Percentiles rank a stretch among this genome's conserved stretches.
phyloP scores from a whole-genome alignment of 768 basidiomycete genomes.

The Tylopilus subfusipes region DNA sequence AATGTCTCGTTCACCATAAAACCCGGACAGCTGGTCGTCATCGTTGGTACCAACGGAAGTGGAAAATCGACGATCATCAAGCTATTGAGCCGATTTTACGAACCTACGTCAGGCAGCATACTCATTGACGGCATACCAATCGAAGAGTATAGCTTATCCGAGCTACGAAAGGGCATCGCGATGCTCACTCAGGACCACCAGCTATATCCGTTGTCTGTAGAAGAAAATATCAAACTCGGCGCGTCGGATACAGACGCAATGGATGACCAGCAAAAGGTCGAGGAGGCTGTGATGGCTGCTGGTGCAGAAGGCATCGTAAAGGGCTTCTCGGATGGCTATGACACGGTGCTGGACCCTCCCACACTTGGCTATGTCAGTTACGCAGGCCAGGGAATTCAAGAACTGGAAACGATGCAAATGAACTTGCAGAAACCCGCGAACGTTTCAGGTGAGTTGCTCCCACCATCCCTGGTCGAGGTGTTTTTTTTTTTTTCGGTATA shows the following conservation, averaged over 20 bases:
- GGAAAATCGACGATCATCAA: conserved; percentile 40
- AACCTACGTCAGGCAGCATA: conserved; percentile 36
- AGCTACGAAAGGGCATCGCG: conserved; percentile 38
- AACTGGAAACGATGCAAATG: conserved; percentile 14
- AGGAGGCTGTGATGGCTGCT: conserved; percentile 26
- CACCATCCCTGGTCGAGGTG: background rate
- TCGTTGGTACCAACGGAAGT: conserved; percentile 35
- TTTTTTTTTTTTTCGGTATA: background rate
- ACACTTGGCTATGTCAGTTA: conserved; percentile 29
- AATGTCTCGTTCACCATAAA: conserved; percentile 30
- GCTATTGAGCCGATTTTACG: conserved; percentile 35
- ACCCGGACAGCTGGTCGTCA: conserved; percentile 33
- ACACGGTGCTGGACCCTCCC: conserved; percentile 39
- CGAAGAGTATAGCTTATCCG: conserved; percentile 26
- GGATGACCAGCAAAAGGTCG: conserved; percentile 13
- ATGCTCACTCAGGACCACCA: conserved; percentile 41
- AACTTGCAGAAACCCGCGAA: conserved; percentile 17
- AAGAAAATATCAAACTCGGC: conserved; percentile 42
- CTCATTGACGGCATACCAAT: conserved; percentile 37
- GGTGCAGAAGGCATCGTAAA: conserved; percentile 40
- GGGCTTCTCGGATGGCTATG: conserved; percentile 35
- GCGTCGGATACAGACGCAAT: conserved; percentile 10
- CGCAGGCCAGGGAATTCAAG: conserved; percentile 9
- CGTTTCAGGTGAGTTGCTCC: conserved; percentile 23
- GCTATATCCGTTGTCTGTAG: conserved; percentile 26